Percentiles rank a stretch among this genome's conserved stretches.
Conservation (phyloP, 768 basidiomycete genomes). For the Boletus huronensis region DNA sequence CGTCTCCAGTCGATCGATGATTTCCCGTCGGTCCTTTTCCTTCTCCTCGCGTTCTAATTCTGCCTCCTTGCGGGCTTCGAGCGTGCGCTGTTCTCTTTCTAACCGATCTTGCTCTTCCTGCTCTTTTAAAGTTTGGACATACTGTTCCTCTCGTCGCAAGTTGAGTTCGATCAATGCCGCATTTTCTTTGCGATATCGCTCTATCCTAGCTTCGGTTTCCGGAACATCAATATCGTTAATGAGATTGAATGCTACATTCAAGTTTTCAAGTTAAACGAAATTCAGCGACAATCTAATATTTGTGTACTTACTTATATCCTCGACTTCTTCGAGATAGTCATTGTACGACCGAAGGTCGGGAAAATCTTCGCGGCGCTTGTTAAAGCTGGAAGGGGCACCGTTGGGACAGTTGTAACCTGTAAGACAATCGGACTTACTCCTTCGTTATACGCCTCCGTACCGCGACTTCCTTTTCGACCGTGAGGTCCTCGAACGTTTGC, state of each 20-base stretch:
- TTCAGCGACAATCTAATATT: background rate
- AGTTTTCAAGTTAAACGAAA: background rate
- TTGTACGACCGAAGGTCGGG: conserved; percentile 76
- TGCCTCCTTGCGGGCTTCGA: conserved; percentile 61
- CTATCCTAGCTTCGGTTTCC: conserved; percentile 81
- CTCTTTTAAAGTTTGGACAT: conserved; percentile 65
- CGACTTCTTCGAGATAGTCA: conserved; percentile 94
- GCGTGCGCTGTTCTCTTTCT: conserved; percentile 66
- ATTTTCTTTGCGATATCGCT: conserved; percentile 75
- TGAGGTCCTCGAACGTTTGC: conserved; percentile 90
- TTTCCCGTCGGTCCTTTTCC: conserved; percentile 65
- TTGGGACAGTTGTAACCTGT: background rate
- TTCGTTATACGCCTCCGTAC: conserved; percentile 83
- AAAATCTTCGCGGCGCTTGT: conserved; percentile 92
- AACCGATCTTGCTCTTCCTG: conserved; percentile 77
- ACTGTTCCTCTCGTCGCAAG: conserved; percentile 74
- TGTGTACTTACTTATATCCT: conserved; percentile 69
- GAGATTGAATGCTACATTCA: conserved; percentile 79
- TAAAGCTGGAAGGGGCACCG: conserved; percentile 60
- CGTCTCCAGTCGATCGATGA: conserved; percentile 80
- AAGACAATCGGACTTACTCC: conserved; percentile 52
- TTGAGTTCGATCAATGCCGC: conserved; percentile 82
- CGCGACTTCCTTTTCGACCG: conserved; percentile 92
- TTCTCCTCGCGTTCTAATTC: conserved; percentile 76
- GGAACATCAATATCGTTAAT: conserved; percentile 82